Conservation (phyloP, 2,329 filamentous ascomycete genomes). For the Calonectria pteridis region DNA sequence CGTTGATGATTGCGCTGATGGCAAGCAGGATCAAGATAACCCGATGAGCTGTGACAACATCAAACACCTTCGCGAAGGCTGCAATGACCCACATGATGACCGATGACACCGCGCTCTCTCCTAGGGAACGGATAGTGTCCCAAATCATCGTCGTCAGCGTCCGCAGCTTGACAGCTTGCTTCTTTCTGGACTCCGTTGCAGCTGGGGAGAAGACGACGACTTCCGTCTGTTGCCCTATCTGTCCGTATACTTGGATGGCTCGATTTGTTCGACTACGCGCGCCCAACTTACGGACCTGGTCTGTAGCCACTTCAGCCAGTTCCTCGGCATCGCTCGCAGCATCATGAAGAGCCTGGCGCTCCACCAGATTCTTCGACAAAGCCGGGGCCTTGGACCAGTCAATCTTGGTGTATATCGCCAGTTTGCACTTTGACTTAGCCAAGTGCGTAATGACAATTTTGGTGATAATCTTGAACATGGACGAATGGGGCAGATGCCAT, state of each 20-base stretch:
- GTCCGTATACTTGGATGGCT: slow-evolving; percentile 83
- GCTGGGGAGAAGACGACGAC: slow-evolving; percentile 71
- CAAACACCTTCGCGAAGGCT: slow-evolving; percentile 73
- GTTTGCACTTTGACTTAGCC: slow-evolving; percentile 91
- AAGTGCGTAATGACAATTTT: slow-evolving; percentile 96
- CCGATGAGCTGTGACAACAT: slow-evolving; percentile 78
- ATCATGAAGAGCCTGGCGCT: slow-evolving; percentile 81
- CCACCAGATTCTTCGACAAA: slow-evolving; percentile 71
- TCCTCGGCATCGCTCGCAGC: slow-evolving; percentile 79
- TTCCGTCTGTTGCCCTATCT: slow-evolving; percentile 77
- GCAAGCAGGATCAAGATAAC: slow-evolving; percentile 78
- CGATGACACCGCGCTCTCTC: slow-evolving; percentile 80
- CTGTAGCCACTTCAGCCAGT: slow-evolving; percentile 79
- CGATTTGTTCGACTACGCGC: slow-evolving; percentile 80
- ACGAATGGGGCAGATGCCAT: slow-evolving; percentile 88
- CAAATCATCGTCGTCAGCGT: slow-evolving; percentile 77
- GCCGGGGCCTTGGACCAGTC: slow-evolving; percentile 82
- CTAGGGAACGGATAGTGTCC: slow-evolving; percentile 79
- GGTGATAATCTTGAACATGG: slow-evolving; percentile 83
- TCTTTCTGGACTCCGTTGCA: slow-evolving; percentile 60
- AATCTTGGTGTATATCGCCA: slow-evolving; percentile 89
- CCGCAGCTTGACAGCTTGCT: slow-evolving; percentile 71
- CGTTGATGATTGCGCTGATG: slow-evolving; percentile 78
- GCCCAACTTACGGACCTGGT: slow-evolving; percentile 82
- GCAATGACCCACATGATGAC: slow-evolving; percentile 83